Evolutionary conservation across 2,329 filamentous ascomycete genomes (phyloP).

Genomic region (Anthostomella pinea): DNA sequence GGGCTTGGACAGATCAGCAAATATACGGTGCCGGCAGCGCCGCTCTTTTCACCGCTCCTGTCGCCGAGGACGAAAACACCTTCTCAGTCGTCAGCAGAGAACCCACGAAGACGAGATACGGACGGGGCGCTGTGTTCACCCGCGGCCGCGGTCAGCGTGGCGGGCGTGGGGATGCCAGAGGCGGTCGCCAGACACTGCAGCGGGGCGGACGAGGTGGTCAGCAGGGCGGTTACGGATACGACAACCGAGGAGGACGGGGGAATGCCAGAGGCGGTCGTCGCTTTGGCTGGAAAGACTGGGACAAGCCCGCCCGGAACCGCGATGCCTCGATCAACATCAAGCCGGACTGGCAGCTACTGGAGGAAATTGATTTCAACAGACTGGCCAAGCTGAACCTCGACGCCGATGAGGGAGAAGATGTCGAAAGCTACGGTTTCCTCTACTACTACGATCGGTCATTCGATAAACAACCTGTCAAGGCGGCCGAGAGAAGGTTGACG

Average conservation of each 20-base stretch:
- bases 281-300: conserved; percentile 98
- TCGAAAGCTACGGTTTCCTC: conserved; percentile 94
- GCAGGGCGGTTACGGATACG: conserved; percentile 65
- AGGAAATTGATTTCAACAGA: conserved; percentile 98
- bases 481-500: conserved; percentile 80
- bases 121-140: conserved; percentile 87
- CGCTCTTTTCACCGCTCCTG: conserved; percentile 84
- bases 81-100: conserved; percentile 99
- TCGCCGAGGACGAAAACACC: conserved; percentile 90
- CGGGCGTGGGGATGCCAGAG: conserved; percentile 62
- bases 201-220: conserved; percentile 68
- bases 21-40: conserved; percentile 90
- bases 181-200: conserved; percentile 62
- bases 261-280: conserved; percentile 74
- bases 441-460: conserved; percentile 97
- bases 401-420: conserved; percentile 88
- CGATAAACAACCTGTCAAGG: conserved; percentile 91
- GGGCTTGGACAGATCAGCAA: conserved; percentile 70
- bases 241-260: conserved; percentile 68
- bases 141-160: conserved; percentile 78
- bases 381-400: conserved; percentile 95
- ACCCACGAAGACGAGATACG: conserved; percentile 80
- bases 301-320: conserved; percentile 94
- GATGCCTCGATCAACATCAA: conserved; percentile 96
- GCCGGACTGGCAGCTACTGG: conserved; percentile 89